A percentile compares a stretch with the other conserved stretches of the same genome.
These are phyloP conservation scores for Balansia obtecta DNA, from an alignment of 2,329 filamentous ascomycete genomes.

Conservation along the genomic window DNA sequence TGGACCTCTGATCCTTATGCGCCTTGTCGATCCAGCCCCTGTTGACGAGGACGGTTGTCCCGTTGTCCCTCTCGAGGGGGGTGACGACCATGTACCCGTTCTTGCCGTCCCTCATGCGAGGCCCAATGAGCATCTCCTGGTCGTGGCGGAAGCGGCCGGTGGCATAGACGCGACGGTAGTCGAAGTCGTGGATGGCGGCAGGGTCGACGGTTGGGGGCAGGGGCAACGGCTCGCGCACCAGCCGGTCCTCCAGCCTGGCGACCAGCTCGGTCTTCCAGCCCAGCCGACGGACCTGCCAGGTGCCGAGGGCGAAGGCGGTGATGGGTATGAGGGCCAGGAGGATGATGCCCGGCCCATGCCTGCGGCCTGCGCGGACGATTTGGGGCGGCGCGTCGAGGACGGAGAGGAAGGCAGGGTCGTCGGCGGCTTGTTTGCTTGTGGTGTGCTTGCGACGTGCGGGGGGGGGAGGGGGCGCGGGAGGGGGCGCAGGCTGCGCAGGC, in stretches of 20 bases:
- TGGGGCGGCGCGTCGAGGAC: conserved; percentile 76
- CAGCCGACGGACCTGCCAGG: conserved; percentile 90
- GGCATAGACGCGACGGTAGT: conserved; percentile 75
- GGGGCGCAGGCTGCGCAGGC: conserved; percentile 10
- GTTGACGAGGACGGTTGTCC: conserved; percentile 71
- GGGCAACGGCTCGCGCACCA: conserved; percentile 74
- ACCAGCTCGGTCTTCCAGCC: conserved; percentile 91
- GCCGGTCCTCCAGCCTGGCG: conserved; percentile 81
- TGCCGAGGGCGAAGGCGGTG: conserved; percentile 79
- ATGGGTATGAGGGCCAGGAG: conserved; percentile 79
- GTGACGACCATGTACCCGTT: conserved; percentile 89
- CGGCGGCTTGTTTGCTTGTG: conserved; percentile 41
- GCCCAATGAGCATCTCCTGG: conserved; percentile 91
- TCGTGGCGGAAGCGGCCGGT: conserved; percentile 70
- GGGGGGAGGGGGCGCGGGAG: neutral
- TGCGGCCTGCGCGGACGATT: conserved; percentile 61
- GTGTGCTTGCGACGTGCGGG: neutral
- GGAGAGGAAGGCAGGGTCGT: conserved; percentile 70
- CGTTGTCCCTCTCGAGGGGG: conserved; percentile 60
- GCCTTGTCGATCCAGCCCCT: conserved; percentile 85
- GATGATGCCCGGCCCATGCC: conserved; percentile 69
- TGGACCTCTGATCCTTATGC: conserved; percentile 50
- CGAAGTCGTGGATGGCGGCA: conserved; percentile 72
- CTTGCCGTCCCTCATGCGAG: conserved; percentile 75
- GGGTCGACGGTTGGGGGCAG: conserved; percentile 76